Percentiles rank a stretch among this genome's conserved stretches.
Evolutionary conservation across 352 stramenopile species (phyloP).

Genomic region (Phytophthora brassicae): DNA sequence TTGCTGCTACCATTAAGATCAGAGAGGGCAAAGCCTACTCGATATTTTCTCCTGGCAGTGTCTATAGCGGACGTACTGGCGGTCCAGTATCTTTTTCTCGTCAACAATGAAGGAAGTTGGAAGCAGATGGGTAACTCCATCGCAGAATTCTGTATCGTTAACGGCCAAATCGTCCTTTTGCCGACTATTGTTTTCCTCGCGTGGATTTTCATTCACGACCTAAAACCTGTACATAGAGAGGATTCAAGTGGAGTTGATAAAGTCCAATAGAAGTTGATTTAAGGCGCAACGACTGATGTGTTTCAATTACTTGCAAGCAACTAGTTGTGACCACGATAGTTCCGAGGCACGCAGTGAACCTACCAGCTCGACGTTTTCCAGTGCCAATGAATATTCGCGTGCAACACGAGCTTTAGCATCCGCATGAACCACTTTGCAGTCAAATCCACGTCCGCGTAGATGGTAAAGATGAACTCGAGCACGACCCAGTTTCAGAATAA

Average conservation of each 20-base stretch:
- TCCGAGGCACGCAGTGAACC: conserved; percentile 52
- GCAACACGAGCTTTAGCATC: conserved; percentile 52
- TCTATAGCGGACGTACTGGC: conserved; percentile 66
- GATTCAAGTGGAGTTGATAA: conserved; percentile 18
- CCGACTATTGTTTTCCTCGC: conserved; percentile 58
- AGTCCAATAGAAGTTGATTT: conserved; percentile 8
- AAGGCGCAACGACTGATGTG: no score
- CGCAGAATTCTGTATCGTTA: conserved; percentile 79
- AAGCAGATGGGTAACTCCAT: conserved; percentile 89
- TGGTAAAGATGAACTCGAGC: conserved; percentile 47
- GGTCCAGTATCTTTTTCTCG: conserved; percentile 77
- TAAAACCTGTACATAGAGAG: conserved; percentile 15
- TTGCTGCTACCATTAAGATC: conserved; percentile 31
- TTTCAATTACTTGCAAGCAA: conserved; percentile 49
- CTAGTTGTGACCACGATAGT: conserved; percentile 48
- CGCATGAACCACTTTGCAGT: conserved; percentile 51
- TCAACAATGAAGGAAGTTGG: conserved; percentile 83
- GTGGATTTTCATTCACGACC: conserved; percentile 31
- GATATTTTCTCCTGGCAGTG: conserved; percentile 61
- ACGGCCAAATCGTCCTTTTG: conserved; percentile 71
- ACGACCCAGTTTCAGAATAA: conserved; percentile 49
- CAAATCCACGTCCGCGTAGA: conserved; percentile 8
- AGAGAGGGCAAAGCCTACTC: conserved; percentile 14
- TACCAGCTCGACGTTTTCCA: conserved; percentile 43
- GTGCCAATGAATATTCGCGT: conserved; percentile 48